phyloP scores from a whole-genome alignment of 441 rosid species.

The Populus tomentosa region DNA sequence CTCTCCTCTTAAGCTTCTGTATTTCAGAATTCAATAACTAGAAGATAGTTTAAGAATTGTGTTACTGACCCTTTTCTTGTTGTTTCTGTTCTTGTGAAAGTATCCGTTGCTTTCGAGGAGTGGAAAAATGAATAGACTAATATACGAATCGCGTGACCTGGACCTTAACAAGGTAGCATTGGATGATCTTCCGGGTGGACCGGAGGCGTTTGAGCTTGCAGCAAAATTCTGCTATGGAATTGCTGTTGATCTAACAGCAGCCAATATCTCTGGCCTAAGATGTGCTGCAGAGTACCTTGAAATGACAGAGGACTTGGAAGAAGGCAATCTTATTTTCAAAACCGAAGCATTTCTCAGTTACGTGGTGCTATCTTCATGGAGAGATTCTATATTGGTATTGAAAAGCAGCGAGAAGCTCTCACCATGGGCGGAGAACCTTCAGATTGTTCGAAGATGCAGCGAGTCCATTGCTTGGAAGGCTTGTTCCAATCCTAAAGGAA shows the following conservation, averaged over 20 bases:
- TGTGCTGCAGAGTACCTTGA: slow-evolving; percentile 96
- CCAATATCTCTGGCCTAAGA: slow-evolving; percentile 77
- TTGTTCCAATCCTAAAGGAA: slow-evolving; percentile 93
- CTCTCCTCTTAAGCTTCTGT: neutral
- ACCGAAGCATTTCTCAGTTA: slow-evolving; percentile 96
- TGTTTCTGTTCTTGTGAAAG: slow-evolving; percentile 31
- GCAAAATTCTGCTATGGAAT: slow-evolving; percentile 95
- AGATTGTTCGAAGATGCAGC: slow-evolving; percentile 86
- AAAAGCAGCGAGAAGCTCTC: slow-evolving; percentile 90
- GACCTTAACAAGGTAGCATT: slow-evolving; percentile 50
- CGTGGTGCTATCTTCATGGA: slow-evolving; percentile 94
- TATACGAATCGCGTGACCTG: slow-evolving; percentile 67
- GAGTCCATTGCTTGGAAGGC: slow-evolving; percentile 99
- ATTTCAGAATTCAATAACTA: neutral
- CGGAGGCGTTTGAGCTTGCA: slow-evolving; percentile 81
- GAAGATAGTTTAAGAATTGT: neutral
- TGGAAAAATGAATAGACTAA: slow-evolving; percentile 79
- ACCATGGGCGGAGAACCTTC: slow-evolving; percentile 96
- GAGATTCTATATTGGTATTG: slow-evolving; percentile 79
- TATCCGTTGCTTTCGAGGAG: slow-evolving; percentile 92
- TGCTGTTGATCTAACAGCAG: slow-evolving; percentile 87
- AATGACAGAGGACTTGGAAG: slow-evolving; percentile 98
- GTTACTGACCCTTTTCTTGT: slow-evolving; percentile 4
- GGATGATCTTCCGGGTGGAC: slow-evolving; percentile 87
- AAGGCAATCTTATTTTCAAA: slow-evolving; percentile 93